phyloP scores from a whole-genome alignment of 495 filamentous ascomycete species.

The Durotheca rogersii region DNA sequence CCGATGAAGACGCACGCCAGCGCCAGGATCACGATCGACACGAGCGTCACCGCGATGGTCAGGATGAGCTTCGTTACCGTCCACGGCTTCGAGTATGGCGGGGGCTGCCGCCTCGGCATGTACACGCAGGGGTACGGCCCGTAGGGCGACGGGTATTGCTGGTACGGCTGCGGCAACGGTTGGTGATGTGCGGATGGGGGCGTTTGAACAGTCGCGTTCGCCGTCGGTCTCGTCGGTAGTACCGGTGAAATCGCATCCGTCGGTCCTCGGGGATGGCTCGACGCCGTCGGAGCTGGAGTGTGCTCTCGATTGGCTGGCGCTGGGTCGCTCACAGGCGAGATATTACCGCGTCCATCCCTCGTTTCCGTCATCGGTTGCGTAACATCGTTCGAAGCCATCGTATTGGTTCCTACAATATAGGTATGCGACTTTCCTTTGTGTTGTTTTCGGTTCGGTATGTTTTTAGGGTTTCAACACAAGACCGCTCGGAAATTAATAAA shows the following conservation, averaged over 20 bases:
- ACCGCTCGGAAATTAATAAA: too few relatives aligned
- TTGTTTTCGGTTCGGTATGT: neutral
- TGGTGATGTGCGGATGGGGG: conserved; percentile 12
- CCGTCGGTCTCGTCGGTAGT: conserved; percentile 2
- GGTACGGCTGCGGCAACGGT: conserved; percentile 14
- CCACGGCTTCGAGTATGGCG: conserved; percentile 24
- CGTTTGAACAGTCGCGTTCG: conserved; percentile 3
- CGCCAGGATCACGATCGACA: conserved; percentile 35
- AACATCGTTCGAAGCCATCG: conserved; percentile 16
- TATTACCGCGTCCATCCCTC: conserved; percentile 13
- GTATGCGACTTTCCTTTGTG: neutral
- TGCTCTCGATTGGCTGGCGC: conserved; percentile 1
- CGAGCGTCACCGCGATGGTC: conserved; percentile 24
- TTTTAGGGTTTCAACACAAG: conserved; percentile 1
- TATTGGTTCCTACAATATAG: neutral
- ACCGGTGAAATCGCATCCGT: neutral
- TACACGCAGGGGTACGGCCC: conserved; percentile 18
- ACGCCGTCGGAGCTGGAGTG: neutral
- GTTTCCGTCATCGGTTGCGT: conserved; percentile 6
- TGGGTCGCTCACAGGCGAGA: conserved; percentile 18
- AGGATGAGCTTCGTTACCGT: conserved; percentile 35
- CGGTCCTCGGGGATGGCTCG: neutral
- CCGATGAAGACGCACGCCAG: conserved; percentile 19
- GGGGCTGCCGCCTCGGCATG: conserved; percentile 18
- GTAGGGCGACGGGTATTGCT: conserved; percentile 17